Base-by-base conservation (phyloP, 257 asterid species). In the Solanum sejunctum region DNA sequence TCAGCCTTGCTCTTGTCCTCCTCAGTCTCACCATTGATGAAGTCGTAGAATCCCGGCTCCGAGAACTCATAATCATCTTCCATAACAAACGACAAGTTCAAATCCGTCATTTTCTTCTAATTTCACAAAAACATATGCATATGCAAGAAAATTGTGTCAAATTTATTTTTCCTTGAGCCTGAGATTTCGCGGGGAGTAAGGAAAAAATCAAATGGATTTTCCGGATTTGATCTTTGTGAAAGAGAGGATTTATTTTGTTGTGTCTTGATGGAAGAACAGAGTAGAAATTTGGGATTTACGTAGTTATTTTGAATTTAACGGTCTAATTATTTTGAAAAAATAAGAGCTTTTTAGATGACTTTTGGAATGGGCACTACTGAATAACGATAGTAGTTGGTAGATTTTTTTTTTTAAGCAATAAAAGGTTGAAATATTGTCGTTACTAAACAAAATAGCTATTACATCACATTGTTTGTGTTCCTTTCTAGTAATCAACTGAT, bases 1-100 rank as follows among this genome's bases (percentile, higher is more conserved):
- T 95, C 99, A 21, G 99, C 97, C 85, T 84, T 86, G 0, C 91
- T 89, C 54, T 86, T 90, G 52, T 96, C 98, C 0, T 88, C 92
- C 28, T 78, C 93, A 7, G 93, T 89, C 90, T 96, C 99, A 16
- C 89, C 97, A 5, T n/a, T 39, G 17, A 91, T 85, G 83, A 96
- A 96, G 87, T 96, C 97, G 66, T 89, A 92, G 85, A 92, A 96
- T 70, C 89, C 86, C 0, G 98, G 99, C 3, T 98, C 98, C 2
- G 93, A 89, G 87, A 93, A 96, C 91, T 95, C 99, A 71, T 93
- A 95, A 2, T 84, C 91, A 55, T 88, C 92, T 41, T 96, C 98
- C 83, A 95, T 87, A 88, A 90, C 17, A 88, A 85, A 82, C 64
- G 80, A 28, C 32, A 28, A 13, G 57, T 43, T 89, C 2, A 89